These are phyloP conservation scores for Fusarium sororula DNA, from an alignment of 2,329 filamentous ascomycete species.

Conservation along the genomic window DNA sequence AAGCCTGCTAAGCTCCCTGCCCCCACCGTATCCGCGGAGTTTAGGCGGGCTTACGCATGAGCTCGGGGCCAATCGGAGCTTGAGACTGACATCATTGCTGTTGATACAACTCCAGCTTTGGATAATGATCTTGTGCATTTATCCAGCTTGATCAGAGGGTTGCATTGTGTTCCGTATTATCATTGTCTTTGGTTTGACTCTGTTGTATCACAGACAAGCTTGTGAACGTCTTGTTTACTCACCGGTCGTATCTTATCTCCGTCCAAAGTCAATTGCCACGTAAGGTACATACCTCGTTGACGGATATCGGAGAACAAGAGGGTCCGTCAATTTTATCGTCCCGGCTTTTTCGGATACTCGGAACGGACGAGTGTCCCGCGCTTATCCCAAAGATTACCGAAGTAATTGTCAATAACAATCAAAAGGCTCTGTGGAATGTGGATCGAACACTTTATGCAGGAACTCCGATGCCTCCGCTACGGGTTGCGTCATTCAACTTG, in stretches of 20 bases:
- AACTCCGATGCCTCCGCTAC: not conserved
- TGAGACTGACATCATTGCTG: constrained; percentile 17
- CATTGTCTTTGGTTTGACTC: not conserved
- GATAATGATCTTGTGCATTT: not conserved
- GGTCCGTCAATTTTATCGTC: not conserved
- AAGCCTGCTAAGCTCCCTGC: constrained; percentile 11
- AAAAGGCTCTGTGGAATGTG: not conserved
- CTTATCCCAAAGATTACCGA: not conserved
- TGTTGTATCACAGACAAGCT: fast-evolving
- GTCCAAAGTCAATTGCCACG: not conserved
- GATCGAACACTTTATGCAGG: not conserved
- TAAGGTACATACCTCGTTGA: not conserved
- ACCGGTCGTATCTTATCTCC: not conserved
- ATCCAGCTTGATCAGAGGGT: not conserved
- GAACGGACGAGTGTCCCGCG: not conserved
- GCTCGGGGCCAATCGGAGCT: constrained; percentile 24
- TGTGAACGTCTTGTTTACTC: not conserved
- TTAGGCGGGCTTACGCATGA: constrained; percentile 27
- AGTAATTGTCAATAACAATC: not conserved
- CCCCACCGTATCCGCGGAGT: constrained; percentile 26
- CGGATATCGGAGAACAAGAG: constrained; percentile 6
- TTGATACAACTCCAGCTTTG: not conserved
- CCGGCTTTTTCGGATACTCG: not conserved
- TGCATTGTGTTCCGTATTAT: not conserved
- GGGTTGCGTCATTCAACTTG: not conserved